Percentiles rank a stretch among this genome's conserved stretches.
phyloP scores from a whole-genome alignment of 129 eudicot genomes.

The Flaveria bidentis region DNA sequence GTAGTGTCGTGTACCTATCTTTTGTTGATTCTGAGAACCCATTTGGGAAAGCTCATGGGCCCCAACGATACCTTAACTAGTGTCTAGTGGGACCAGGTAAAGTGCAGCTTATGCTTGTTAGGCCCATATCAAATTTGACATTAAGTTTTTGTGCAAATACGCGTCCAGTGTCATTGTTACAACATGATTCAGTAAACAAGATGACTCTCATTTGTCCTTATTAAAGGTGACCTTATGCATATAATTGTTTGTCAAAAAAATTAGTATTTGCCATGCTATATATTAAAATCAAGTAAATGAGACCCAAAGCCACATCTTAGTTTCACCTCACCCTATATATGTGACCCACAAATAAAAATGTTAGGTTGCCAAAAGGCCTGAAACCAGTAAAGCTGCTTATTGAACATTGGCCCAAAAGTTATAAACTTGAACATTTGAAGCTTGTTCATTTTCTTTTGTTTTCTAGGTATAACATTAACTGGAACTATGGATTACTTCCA shows the following conservation, averaged over 20 bases:
- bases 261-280: not conserved
- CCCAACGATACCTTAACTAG: not conserved
- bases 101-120: too few relatives aligned
- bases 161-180: not conserved
- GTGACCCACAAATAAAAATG: not conserved
- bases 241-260: not conserved
- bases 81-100: not conserved
- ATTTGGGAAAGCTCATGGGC: not conserved
- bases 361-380: not conserved
- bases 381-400: not conserved
- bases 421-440: not conserved
- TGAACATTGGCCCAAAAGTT: not conserved
- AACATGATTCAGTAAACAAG: constrained; percentile 14
- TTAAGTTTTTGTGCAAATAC: not conserved
- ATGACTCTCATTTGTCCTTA: not conserved
- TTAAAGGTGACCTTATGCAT: not conserved
- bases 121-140: not conserved
- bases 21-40: not conserved
- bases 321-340: not conserved
- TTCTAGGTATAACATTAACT: constrained; percentile 84
- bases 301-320: not conserved
- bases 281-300: not conserved
- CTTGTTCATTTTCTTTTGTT: constrained; percentile 10
- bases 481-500: constrained; percentile 98
- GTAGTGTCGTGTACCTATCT: not conserved